A percentile compares a stretch with the other conserved stretches of the same genome.
phyloP scores from a whole-genome alignment of 208 protist species.

The Trypanosomatidae sp. region DNA sequence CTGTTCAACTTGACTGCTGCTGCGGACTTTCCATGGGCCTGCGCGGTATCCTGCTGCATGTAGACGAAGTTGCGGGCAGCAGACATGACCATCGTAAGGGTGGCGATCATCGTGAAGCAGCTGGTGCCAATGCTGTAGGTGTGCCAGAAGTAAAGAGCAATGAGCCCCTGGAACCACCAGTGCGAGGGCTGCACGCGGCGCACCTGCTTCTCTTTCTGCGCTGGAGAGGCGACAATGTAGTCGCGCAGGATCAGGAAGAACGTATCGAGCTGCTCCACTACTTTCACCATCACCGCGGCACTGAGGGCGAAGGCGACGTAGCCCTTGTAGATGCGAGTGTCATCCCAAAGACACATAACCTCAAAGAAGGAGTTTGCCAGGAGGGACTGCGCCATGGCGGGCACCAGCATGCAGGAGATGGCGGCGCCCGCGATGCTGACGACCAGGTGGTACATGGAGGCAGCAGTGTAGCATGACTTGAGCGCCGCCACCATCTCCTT shows the following conservation, averaged over 20 bases:
- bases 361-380: constrained; percentile 18
- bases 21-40: constrained; percentile 17
- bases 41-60: constrained; percentile 19
- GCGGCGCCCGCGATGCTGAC: constrained; percentile 30
- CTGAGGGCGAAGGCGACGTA: constrained; percentile 50
- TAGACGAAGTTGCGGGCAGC: constrained; percentile 23
- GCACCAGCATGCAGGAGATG: constrained; percentile 31
- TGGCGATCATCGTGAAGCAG: constrained; percentile 28
- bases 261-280: constrained; percentile 71
- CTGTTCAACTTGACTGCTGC: constrained; percentile 11
- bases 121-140: constrained; percentile 50
- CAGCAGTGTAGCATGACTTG: constrained; percentile 22
- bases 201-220: constrained; percentile 15
- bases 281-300: constrained; percentile 63
- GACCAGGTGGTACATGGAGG: constrained; percentile 46
- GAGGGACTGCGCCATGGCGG: constrained; percentile 27
- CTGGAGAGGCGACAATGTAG: constrained; percentile 25
- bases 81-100: constrained; percentile 30
- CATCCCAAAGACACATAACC: constrained; percentile 46
- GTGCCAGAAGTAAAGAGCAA: constrained; percentile 52
- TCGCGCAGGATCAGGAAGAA: constrained; percentile 80
- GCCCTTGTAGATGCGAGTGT: constrained; percentile 33
- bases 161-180: constrained; percentile 42
- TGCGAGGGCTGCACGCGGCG: constrained; percentile 29
- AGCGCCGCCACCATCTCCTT: constrained; percentile 15